Percentiles rank a stretch among this genome's conserved stretches.
These are phyloP conservation scores for Fusarium graminum DNA, from an alignment of 2,329 filamentous ascomycete genomes.

Conservation along the genomic window DNA sequence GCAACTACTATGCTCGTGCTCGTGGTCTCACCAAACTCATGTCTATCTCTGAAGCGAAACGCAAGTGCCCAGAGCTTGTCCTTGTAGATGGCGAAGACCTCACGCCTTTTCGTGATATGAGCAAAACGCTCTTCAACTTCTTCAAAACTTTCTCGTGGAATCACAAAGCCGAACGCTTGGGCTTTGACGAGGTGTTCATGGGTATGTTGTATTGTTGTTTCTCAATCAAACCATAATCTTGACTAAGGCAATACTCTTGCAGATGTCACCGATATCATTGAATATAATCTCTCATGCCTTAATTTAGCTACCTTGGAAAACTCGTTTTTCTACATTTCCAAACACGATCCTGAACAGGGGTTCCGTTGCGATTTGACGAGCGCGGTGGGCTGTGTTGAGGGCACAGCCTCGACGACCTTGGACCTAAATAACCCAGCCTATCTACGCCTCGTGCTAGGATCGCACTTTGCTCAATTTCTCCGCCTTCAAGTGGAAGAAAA, in stretches of 20 bases:
- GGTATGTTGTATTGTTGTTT: constrained; percentile 50
- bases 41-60: constrained; percentile 84
- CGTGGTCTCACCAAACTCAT: constrained; percentile 85
- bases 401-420: constrained; percentile 37
- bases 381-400: constrained; percentile 72
- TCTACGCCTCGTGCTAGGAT: constrained; percentile 79
- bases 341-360: constrained; percentile 79
- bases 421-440: constrained; percentile 57
- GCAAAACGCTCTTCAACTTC: constrained; percentile 82
- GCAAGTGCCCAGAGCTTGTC: constrained; percentile 84
- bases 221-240: constrained; percentile 8
- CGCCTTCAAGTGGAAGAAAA: constrained; percentile 79
- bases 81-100: constrained; percentile 90
- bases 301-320: constrained; percentile 72
- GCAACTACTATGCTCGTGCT: constrained; percentile 90
- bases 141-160: constrained; percentile 83
- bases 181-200: constrained; percentile 86
- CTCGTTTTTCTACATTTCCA: constrained; percentile 85
- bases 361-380: constrained; percentile 81
- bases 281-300: constrained; percentile 81
- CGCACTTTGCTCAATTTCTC: constrained; percentile 82
- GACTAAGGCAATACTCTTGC: constrained; percentile 52
- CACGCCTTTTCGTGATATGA: constrained; percentile 85
- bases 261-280: constrained; percentile 88
- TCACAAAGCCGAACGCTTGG: constrained; percentile 80